Evolutionary conservation across 1,139 yeast genomes (phyloP).

Genomic region (Blastobotrys illinoisensis): DNA sequence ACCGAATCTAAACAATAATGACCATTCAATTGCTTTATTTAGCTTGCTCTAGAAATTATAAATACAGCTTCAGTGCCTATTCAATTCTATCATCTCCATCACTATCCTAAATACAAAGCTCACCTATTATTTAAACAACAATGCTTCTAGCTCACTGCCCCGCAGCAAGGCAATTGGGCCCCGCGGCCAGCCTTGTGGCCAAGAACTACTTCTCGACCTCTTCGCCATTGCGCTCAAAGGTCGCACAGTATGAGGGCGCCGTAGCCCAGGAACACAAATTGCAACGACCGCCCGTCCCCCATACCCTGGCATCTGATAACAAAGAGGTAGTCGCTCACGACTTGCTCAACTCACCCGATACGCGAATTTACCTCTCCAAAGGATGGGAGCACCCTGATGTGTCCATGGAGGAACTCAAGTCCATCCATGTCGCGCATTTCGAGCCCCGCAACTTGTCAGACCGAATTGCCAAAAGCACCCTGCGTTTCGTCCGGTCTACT

Average conservation of each 20-base stretch:
- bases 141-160: not conserved
- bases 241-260: not conserved
- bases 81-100: not conserved
- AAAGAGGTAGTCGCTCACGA: not conserved
- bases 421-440: constrained; percentile 49
- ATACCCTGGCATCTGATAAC: not conserved
- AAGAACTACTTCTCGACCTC: not conserved
- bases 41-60: not conserved
- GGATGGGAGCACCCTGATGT: constrained; percentile 55
- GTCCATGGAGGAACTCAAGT: constrained; percentile 43
- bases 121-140: no score
- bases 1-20: not conserved
- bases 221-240: not conserved
- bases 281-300: not conserved
- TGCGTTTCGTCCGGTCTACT: constrained; percentile 41
- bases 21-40: not conserved
- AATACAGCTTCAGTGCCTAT: not conserved
- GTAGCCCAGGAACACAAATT: not conserved
- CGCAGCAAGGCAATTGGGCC: not conserved
- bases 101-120: no score
- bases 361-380: constrained; percentile 17
- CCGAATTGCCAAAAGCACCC: constrained; percentile 45
- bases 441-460: constrained; percentile 47
- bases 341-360: not conserved
- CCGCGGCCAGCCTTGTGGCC: not conserved